Base-by-base conservation (phyloP, 768 basidiomycete genomes). In the Lanmaoa rubissima region DNA sequence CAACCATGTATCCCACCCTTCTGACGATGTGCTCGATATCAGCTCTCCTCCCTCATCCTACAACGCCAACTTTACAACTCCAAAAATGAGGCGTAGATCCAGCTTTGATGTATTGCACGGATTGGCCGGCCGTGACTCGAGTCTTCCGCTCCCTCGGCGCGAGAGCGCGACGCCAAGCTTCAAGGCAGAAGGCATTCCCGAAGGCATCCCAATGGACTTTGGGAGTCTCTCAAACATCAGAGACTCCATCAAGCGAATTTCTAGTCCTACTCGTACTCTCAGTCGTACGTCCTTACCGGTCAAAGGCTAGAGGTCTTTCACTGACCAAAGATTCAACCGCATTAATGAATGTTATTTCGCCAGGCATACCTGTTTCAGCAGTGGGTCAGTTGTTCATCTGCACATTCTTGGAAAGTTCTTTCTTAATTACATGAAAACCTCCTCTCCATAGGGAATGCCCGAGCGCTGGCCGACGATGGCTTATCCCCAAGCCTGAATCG, bases 381-480 rank as follows among this genome's bases (percentile, higher is more conserved):
- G 90, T 90, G 68, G 89, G 89, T 89, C 63, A 70, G 86, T 81
- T 57, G 14, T 49, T 46, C 40, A 48, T 59, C 53, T 48, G 19
- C n/a, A 4, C 9, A 31, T 0, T 39, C 32, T 48, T 24, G 7
- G 53, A 47, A 57, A 49, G 53, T 52, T 55, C 54, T 58, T 54
- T 58, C 62, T 67, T 58, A 62, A 38, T 28, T 49, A 26, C 24
- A 38, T 24, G 24, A 49, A 65, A 56, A 34, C 40, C 52, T 54
- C 48, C 49, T 63, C 49, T 42, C 63, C 56, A 54, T 72, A 92
- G 91, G 91, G 46, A 91, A 93, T 75, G 92, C 90, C 41, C 86
- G 90, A 44, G 87, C 87, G 28, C 76, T 94, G 61, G 87, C 92
- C 32, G 91, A 92, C 48, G 90, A 92, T 60, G 83, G 84, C 36